phyloP scores from a whole-genome alignment of 2,329 filamentous ascomycete genomes.

The Leptosphaerulina australis region DNA sequence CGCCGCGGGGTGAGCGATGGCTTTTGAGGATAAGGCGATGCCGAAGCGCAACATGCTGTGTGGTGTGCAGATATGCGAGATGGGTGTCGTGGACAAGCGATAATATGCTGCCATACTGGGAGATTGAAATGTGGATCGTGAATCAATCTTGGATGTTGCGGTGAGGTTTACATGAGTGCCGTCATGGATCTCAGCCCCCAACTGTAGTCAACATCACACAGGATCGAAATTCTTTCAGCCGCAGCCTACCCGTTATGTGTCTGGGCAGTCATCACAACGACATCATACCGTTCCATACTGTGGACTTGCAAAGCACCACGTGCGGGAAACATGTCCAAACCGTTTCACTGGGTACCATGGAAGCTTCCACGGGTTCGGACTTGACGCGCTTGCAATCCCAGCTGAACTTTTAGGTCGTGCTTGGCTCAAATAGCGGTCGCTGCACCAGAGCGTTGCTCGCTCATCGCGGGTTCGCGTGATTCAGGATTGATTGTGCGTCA shows the following conservation, averaged over 20 bases:
- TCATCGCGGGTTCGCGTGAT: slow-evolving; percentile 10
- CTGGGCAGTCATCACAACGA: slow-evolving; percentile 1
- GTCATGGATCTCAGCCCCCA: neutral
- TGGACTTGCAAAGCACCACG: too few relatives aligned
- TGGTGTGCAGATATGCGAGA: neutral
- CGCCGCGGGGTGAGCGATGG: slow-evolving; percentile 17
- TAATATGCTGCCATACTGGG: neutral
- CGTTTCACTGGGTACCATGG: slow-evolving; percentile 3
- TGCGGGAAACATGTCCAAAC: slow-evolving; percentile 1
- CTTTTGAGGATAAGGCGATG: slow-evolving; percentile 15
- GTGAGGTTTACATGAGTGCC: neutral
- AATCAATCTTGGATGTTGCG: neutral
- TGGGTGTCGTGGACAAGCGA: neutral
- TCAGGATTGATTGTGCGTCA: slow-evolving; percentile 11
- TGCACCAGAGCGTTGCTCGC: slow-evolving; percentile 13
- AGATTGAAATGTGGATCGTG: neutral
- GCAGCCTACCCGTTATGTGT: neutral
- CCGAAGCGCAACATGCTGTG: slow-evolving; percentile 1
- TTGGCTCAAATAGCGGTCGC: slow-evolving; percentile 10
- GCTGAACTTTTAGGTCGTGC: slow-evolving; percentile 5
- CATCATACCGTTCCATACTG: slow-evolving; percentile 9
- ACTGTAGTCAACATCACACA: neutral
- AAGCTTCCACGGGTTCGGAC: slow-evolving; percentile 7
- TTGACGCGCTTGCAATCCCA: slow-evolving; percentile 14
- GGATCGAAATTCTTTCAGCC: slow-evolving; percentile 15